Conservation (phyloP, 1,139 yeast genomes). For the Hyphopichia buzzinii region DNA sequence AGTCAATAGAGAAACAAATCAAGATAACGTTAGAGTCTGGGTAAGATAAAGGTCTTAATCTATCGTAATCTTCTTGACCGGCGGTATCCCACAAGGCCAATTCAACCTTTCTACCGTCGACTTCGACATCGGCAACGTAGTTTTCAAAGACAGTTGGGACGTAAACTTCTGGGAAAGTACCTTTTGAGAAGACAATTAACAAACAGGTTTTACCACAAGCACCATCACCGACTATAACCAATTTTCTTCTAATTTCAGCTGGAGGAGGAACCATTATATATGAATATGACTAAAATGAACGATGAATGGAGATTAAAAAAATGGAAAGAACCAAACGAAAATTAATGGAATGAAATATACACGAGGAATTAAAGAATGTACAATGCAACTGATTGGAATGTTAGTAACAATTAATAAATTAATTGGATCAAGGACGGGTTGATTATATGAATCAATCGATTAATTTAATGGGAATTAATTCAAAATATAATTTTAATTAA, state of each 20-base stretch:
- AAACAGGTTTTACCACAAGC: conserved; percentile 86
- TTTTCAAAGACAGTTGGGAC: conserved; percentile 96
- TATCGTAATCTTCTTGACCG: conserved; percentile 96
- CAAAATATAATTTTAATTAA: too few species aligned
- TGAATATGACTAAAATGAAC: neutral
- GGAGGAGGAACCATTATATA: conserved; percentile 47
- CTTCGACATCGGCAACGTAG: conserved; percentile 92
- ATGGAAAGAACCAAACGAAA: neutral
- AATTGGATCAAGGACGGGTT: neutral
- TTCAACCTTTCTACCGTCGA: conserved; percentile 91
- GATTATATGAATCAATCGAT: neutral
- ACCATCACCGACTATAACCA: conserved; percentile 86
- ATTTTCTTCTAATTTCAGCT: conserved; percentile 73
- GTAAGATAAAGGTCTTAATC: conserved; percentile 89
- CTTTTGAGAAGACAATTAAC: conserved; percentile 84
- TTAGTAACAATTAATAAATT: conserved; percentile 1
- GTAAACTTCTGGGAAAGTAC: conserved; percentile 93
- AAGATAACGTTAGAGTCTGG: conserved; percentile 92
- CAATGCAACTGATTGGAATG: conserved; percentile 3
- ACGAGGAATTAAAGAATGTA: neutral
- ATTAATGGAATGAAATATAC: neutral
- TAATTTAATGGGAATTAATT: neutral
- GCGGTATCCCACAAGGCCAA: conserved; percentile 98
- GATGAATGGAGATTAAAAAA: conserved; percentile 1
- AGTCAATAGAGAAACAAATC: conserved; percentile 87